Evolutionary conservation across 2,329 filamentous ascomycete species (phyloP), one percentile per base, ranked within the genome.

Genomic region (Lasiodiplodia gonubiensis): DNA sequence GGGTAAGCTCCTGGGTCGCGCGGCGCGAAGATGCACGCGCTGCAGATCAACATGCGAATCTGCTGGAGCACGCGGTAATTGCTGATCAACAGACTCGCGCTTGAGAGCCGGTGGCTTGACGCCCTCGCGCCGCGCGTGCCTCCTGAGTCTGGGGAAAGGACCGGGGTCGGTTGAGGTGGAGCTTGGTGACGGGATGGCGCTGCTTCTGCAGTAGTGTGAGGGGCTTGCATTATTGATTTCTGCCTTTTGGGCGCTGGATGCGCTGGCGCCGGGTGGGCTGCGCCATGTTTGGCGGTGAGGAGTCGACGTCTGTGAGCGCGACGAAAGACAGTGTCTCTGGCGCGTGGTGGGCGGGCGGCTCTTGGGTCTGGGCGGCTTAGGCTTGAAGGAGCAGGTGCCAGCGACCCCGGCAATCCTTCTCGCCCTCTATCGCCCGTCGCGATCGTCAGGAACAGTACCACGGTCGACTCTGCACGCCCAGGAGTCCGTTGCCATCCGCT

Each of bases 361-460:
- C 57, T 61, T 39, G 55, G 54, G n/a, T 39, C n/a, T 33, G 21
- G 25, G 16, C 14, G 12, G 18, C 11, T 23, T 25, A 49, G 30
- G 59, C 59, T 30, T 2, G n/a, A 63, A 51, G 11, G 16, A 63
- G 59, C 46, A 63, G 59, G 59, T 63, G 42, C 25, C 18, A 21
- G 16, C 8, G 42, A 30, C 59, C 59, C 30, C 37, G 35, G 14
- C 21, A 49, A 46, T 14, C 21, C 23, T 23, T 25, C 42, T 27
- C 16, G n/a, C 18, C 54, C 35, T 11, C 52, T 21, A 11, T 18
- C 53, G 18, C 25, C 25, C 54, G n/a, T 33, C 53, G 14, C 46
- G 59, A 63, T 63, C 59, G 59, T 37, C 59, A 63, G 59, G 59
- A 14, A 63, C 42, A 51, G 46, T 39, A 51, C 59, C 59, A 51